phyloP scores from a whole-genome alignment of 495 filamentous ascomycete species.

The Penicillium canariense region DNA sequence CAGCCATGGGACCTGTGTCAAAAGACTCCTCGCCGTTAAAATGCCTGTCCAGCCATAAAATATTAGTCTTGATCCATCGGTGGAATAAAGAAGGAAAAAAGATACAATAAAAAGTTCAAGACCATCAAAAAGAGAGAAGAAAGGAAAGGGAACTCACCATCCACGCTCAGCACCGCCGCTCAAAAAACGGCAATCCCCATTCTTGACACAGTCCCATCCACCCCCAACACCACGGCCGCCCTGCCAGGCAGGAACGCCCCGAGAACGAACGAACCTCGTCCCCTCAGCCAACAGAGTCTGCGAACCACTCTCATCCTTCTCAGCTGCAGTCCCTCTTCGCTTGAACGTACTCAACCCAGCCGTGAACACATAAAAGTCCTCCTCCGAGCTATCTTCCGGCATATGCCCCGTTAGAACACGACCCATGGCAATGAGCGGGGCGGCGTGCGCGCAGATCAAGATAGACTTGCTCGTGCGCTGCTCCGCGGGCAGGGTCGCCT shows the following conservation, averaged over 20 bases:
- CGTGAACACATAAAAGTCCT: conserved; percentile 88
- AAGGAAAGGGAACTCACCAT: conserved; percentile 62
- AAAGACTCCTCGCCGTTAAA: conserved; percentile 77
- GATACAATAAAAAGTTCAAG: conserved; percentile 6
- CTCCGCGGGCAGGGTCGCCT: conserved; percentile 22
- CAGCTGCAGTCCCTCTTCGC: conserved; percentile 30
- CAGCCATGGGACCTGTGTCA: conserved; percentile 43
- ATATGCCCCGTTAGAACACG: conserved; percentile 72
- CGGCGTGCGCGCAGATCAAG: conserved; percentile 87
- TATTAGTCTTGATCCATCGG: background rate
- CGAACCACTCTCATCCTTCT: conserved; percentile 18
- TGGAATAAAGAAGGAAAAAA: background rate
- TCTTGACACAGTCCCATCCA: conserved; percentile 74
- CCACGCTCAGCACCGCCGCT: conserved; percentile 79
- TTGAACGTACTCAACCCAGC: conserved; percentile 70
- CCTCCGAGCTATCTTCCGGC: conserved; percentile 62
- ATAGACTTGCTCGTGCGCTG: conserved; percentile 54
- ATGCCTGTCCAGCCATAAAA: conserved; percentile 47
- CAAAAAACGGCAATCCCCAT: conserved; percentile 82
- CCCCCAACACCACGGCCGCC: conserved; percentile 67
- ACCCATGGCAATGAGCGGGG: conserved; percentile 80
- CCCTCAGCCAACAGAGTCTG: conserved; percentile 29
- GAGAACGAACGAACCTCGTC: conserved; percentile 22
- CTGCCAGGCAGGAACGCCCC: conserved; percentile 54
- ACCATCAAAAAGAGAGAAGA: background rate